Conservation (phyloP, 805 yeast genomes). For the Saturnispora kantuleensis region DNA sequence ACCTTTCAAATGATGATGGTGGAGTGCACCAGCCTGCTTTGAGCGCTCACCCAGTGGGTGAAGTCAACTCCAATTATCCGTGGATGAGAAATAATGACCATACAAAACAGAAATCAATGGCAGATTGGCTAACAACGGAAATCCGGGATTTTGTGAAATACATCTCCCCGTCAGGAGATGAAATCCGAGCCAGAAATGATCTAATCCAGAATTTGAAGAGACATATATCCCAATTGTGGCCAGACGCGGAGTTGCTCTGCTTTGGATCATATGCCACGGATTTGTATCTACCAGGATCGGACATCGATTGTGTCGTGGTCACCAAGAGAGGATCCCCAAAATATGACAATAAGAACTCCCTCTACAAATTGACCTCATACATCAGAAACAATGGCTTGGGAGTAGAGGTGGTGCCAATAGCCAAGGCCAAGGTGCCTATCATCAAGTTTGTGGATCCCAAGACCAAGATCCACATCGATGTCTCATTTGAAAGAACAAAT, state of each 20-base stretch:
- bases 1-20: slow-evolving; percentile 37
- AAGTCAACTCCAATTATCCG: slow-evolving; percentile 38
- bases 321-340: slow-evolving; percentile 42
- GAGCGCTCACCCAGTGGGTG: slow-evolving; percentile 19
- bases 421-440: slow-evolving; percentile 89
- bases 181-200: slow-evolving; percentile 54
- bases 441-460: slow-evolving; percentile 75
- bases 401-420: slow-evolving; percentile 68
- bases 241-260: slow-evolving; percentile 67
- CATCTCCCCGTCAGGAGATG: slow-evolving; percentile 73
- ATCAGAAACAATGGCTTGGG: slow-evolving; percentile 56
- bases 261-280: slow-evolving; percentile 96
- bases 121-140: slow-evolving; percentile 82
- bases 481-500: slow-evolving; percentile 78
- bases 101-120: slow-evolving; percentile 62
- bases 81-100: slow-evolving; percentile 79
- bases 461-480: slow-evolving; percentile 69
- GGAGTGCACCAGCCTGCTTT: slow-evolving; percentile 21
- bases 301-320: slow-evolving; percentile 84
- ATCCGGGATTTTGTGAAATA: slow-evolving; percentile 77
- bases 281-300: slow-evolving; percentile 87
- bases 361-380: slow-evolving; percentile 65
- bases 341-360: slow-evolving; percentile 50
- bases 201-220: slow-evolving; percentile 52
- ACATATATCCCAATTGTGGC: slow-evolving; percentile 54